Base-by-base conservation (phyloP, 2,329 filamentous ascomycete species). In the Diaporthe australafricana region DNA sequence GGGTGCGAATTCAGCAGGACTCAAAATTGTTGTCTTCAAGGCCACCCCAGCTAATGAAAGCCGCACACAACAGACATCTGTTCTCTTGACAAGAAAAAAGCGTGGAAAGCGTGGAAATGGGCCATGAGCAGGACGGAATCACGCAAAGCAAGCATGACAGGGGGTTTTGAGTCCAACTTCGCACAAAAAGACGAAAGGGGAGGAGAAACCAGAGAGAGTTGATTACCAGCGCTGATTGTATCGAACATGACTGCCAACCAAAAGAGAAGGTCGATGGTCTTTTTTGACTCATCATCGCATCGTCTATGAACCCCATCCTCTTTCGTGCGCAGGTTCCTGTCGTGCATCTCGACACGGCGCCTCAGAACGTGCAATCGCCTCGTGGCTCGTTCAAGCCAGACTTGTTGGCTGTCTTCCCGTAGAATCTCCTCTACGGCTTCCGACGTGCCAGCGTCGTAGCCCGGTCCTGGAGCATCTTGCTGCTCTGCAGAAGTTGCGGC, bases 261-360 rank as follows among this genome's bases (percentile, higher is more conserved):
- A 75, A 87, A 90, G 2, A 90, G 76, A 14, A 90, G 78, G 16
- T 86, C 83, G 32, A 90, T 81, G 0, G 88, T 89, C 14, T 83
- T 77, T 8, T 78, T 77, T 6, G 83, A 80, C 76, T 73, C 76
- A 42, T 62, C 57, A 20, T 73, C 69, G 56, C 66, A 68, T 38
- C 17, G 35, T 35, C 72, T 47, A 22, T 40, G 32, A 2, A 25
- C 35, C 25, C 40, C 42, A 50, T 50, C 56, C 20, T 48, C 40
- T 32, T 47, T 65, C 6, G 55, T 42, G 1, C 45, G 63, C 20
- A 25, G 17, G 16, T 57, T 57, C 9, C 65, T 70, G 30, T 73
- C 72, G 42, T 50, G 30, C 30, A 73, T 63, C 45, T 71, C 72
- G 32, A 73, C 30, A 6, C 69, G 63, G 17, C 69, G 69, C 25